Evolutionary conservation across 2,329 filamentous ascomycete genomes (phyloP).

Genomic region (Arthrobotrys megalospora): DNA sequence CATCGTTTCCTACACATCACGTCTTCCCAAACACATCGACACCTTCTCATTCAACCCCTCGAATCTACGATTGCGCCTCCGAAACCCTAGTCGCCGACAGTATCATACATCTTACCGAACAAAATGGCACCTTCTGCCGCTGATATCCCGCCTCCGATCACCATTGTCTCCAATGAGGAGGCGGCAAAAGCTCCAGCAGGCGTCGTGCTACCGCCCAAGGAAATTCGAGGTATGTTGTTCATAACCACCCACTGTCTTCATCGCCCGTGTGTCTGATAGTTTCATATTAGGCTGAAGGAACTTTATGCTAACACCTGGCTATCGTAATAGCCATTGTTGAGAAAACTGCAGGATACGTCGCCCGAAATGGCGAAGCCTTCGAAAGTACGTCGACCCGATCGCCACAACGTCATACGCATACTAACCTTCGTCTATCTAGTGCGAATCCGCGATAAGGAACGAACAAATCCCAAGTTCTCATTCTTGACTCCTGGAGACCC

Average conservation of each 20-base stretch:
- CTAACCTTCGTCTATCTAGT: slow-evolving; percentile 68
- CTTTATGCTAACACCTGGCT: slow-evolving; percentile 61
- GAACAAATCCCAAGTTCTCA: slow-evolving; percentile 88
- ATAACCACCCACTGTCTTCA: slow-evolving; percentile 19
- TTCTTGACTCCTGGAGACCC: slow-evolving; percentile 86
- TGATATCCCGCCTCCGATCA: slow-evolving; percentile 48
- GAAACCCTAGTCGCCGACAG: not conserved
- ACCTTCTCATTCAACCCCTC: not conserved
- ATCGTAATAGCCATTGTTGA: slow-evolving; percentile 77
- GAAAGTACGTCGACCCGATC: slow-evolving; percentile 71
- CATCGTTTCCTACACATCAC: slow-evolving; percentile 29
- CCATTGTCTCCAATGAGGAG: slow-evolving; percentile 69
- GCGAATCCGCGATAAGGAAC: slow-evolving; percentile 86
- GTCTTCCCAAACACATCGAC: slow-evolving; percentile 23
- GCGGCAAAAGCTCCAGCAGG: slow-evolving; percentile 84
- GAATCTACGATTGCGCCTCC: not conserved
- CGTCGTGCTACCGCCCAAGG: slow-evolving; percentile 86
- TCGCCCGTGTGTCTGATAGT: slow-evolving; percentile 53
- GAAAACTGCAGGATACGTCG: slow-evolving; percentile 94
- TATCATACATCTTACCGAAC: not conserved
- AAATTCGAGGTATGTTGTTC: slow-evolving; percentile 76
- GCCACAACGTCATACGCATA: slow-evolving; percentile 34
- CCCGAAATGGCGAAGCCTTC: slow-evolving; percentile 77
- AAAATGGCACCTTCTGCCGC: slow-evolving; percentile 50
- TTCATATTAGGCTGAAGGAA: slow-evolving; percentile 63